These are phyloP conservation scores for Skeletonema potamos DNA, from an alignment of 108 stramenopile genomes.

Conservation along the genomic window DNA sequence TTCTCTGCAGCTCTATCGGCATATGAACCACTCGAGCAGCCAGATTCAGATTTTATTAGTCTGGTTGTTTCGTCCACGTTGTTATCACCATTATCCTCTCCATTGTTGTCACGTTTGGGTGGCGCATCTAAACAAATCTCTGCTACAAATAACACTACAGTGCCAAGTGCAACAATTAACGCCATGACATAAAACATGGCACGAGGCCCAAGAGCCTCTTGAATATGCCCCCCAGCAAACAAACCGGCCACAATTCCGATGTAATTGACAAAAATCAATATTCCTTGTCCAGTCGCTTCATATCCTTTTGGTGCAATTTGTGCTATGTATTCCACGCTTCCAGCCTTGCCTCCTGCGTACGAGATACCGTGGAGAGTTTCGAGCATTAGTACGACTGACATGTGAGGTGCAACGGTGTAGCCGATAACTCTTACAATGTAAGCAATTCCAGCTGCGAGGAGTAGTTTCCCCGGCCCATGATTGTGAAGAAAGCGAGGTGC, in stretches of 20 bases:
- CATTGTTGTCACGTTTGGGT: not conserved
- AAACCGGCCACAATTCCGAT: conserved; percentile 55
- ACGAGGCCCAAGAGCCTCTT: conserved; percentile 39
- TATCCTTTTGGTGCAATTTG: conserved; percentile 46
- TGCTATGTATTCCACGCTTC: conserved; percentile 50
- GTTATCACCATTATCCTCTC: not conserved
- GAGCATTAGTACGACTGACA: conserved; percentile 48
- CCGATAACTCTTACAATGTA: conserved; percentile 64
- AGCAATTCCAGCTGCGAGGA: conserved; percentile 45
- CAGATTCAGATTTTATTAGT: conserved; percentile 32
- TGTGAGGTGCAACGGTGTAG: conserved; percentile 53
- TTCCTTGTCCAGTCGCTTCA: conserved; percentile 61
- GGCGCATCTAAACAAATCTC: conserved; percentile 13
- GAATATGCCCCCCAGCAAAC: conserved; percentile 45
- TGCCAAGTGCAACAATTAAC: conserved; percentile 28
- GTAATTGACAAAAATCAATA: conserved; percentile 45
- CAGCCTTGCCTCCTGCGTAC: conserved; percentile 52
- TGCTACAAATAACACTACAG: conserved; percentile 13
- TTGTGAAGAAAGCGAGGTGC: conserved; percentile 49
- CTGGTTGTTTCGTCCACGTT: conserved; percentile 3
- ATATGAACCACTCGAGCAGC: conserved; percentile 23
- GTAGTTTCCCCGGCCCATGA: conserved; percentile 39
- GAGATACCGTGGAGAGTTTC: conserved; percentile 77
- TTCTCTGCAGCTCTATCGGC: conserved; percentile 32
- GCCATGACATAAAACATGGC: conserved; percentile 45